Percentiles rank a stretch among this genome's conserved stretches.
phyloP scores from a whole-genome alignment of 2,329 filamentous ascomycete genomes.

The Neophaeococcomyces aloes region DNA sequence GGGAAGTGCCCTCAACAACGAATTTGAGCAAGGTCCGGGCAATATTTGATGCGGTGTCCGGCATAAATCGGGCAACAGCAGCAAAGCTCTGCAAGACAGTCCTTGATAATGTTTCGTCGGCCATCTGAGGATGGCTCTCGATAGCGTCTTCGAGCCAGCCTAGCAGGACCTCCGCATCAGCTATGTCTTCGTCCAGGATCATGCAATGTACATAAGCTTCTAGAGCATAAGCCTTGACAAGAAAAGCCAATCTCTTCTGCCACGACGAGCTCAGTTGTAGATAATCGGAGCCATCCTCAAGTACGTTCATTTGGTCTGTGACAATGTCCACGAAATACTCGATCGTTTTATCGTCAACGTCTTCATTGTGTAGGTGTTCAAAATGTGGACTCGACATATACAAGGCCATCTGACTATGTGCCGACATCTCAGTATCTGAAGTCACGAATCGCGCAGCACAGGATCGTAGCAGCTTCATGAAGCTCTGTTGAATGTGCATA shows the following conservation, averaged over 20 bases:
- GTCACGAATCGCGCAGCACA: constrained; percentile 63
- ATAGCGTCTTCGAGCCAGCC: constrained; percentile 78
- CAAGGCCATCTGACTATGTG: constrained; percentile 60
- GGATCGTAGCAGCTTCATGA: constrained; percentile 73
- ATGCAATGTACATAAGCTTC: constrained; percentile 78
- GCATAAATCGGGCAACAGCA: constrained; percentile 64
- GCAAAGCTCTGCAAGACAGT: constrained; percentile 73
- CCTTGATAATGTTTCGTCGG: constrained; percentile 63
- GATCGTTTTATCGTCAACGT: constrained; percentile 34
- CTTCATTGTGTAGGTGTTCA: constrained; percentile 19
- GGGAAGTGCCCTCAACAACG: constrained; percentile 71
- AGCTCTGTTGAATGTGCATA: constrained; percentile 80
- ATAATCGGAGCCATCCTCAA: constrained; percentile 87
- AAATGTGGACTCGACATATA: constrained; percentile 52
- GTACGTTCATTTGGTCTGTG: constrained; percentile 68
- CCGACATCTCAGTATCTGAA: constrained; percentile 48
- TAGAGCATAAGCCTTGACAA: constrained; percentile 72
- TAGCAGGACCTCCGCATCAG: constrained; percentile 68
- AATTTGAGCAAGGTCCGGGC: constrained; percentile 74
- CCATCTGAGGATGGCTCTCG: constrained; percentile 69
- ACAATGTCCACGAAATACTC: constrained; percentile 60
- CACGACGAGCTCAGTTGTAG: constrained; percentile 72
- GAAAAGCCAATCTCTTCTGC: constrained; percentile 76
- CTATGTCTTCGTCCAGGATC: constrained; percentile 67
- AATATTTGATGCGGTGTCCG: constrained; percentile 61